Percentiles rank a stretch among this genome's conserved stretches.
phyloP scores from a whole-genome alignment of 169 alveolate genomes.

The Nephromyces sp. region DNA sequence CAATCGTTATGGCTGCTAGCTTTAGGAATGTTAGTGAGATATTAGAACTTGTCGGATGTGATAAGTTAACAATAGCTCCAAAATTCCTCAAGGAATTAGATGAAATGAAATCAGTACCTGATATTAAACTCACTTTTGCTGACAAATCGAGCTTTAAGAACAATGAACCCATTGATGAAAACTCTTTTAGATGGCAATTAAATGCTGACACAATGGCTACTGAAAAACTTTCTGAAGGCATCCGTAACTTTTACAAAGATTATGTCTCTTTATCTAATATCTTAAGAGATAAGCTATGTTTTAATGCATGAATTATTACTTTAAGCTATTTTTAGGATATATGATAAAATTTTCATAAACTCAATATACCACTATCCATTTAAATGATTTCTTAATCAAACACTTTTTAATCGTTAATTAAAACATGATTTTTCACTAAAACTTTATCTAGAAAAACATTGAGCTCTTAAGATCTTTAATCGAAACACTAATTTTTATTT shows the following conservation, averaged over 20 bases:
- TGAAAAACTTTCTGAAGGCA: constrained; percentile 69
- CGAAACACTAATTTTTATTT: too few relatives aligned
- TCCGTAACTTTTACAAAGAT: constrained; percentile 59
- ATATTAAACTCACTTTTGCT: constrained; percentile 3
- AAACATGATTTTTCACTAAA: too few relatives aligned
- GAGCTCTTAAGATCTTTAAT: too few relatives aligned
- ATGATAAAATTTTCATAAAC: too few relatives aligned
- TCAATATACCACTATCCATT: too few relatives aligned
- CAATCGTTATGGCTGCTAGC: constrained; percentile 73
- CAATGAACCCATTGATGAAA: background rate
- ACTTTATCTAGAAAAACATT: too few relatives aligned
- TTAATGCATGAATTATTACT: background rate
- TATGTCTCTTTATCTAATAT: constrained; percentile 38
- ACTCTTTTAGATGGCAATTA: constrained; percentile 41
- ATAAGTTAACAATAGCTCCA: constrained; percentile 68
- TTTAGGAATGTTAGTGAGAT: constrained; percentile 65
- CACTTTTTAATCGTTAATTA: too few relatives aligned
- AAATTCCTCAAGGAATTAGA: constrained; percentile 53
- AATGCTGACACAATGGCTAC: constrained; percentile 66
- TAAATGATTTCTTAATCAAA: too few relatives aligned
- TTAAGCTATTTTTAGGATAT: background rate
- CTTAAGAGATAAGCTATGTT: constrained; percentile 20
- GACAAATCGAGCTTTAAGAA: constrained; percentile 13
- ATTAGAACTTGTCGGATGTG: constrained; percentile 65
- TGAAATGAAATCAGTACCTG: background rate